Evolutionary conservation across 1,284 basidiomycete genomes (phyloP), one percentile per base, ranked within the genome.

Genomic region (Papiliotrema laurentii): DNA sequence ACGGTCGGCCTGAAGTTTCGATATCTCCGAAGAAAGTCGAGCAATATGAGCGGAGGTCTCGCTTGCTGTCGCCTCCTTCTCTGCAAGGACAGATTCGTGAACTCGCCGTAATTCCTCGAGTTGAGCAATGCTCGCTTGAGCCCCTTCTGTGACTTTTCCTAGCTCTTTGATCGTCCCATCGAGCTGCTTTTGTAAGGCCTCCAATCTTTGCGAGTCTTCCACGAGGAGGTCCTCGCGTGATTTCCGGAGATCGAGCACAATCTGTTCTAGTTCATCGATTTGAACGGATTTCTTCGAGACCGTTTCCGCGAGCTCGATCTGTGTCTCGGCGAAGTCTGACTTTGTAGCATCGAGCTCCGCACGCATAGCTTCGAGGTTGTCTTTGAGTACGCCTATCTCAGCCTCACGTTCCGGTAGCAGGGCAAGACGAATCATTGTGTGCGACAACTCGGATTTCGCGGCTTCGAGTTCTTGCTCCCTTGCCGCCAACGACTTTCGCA

Each of bases 181-280:
- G 25, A 54, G 43, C 26, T 47, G 28, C 40, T 37, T 49, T 27
- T 50, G 37, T 19, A 59, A 46, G 22, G 58, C 58, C 26, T 63
- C 60, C 3, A 59, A 39, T 21, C 56, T 39, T 4, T 53, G 38
- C 38, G 67, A 59, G 45, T 60, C 61, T 25, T 66, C 69, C 10
- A 64, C 47, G 5, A 57, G 50, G 4, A 68, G 50, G 40, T 71
- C 66, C 35, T 69, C 61, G 22, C 63, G 48, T 11, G 64, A 64
- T 41, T 54, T 58, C n/a, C 60, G 50, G 0, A 71, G 55, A 16
- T 72, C 68, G 5, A 65, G 55, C 5, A 72, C 51, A 6, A 57
- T 53, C 0, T 41, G 43, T 43, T 72, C 68, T 13, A 72, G 59
- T 16, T 60, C 45, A 19, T 68, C 66, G 24, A 72, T 61, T 38